Evolutionary conservation across 257 asterid species (phyloP).

Genomic region (Sherardia arvensis): DNA sequence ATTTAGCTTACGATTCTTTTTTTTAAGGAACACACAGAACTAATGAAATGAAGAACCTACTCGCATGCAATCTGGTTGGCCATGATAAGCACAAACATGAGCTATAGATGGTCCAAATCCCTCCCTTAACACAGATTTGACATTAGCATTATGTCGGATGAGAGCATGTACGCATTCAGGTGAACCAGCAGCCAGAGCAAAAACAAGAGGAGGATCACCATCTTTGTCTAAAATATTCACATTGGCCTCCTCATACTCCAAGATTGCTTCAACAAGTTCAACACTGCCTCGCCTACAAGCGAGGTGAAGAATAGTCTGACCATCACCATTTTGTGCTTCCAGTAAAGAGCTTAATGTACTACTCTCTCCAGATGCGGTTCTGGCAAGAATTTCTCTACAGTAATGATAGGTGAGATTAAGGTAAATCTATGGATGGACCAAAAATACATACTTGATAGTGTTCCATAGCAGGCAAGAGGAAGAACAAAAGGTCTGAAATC

Average conservation of each 20-base stretch:
- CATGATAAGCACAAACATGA: conserved; percentile 98
- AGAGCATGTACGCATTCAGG: conserved; percentile 93
- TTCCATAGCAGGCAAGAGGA: background rate
- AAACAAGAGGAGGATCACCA: conserved; percentile 97
- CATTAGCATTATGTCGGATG: conserved; percentile 72
- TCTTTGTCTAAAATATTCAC: conserved; percentile 92
- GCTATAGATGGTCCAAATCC: conserved; percentile 99
- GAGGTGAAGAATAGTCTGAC: conserved; percentile 96
- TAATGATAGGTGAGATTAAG: conserved; percentile 12
- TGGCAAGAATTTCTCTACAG: conserved; percentile 66
- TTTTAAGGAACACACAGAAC: conserved; percentile 4
- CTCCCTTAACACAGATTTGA: conserved; percentile 83
- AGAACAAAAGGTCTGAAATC: background rate
- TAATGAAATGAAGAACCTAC: conserved; percentile 37
- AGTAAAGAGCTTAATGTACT: conserved; percentile 38
- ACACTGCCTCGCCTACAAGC: conserved; percentile 95
- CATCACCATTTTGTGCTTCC: conserved; percentile 89
- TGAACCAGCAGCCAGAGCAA: conserved; percentile 98
- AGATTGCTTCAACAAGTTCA: conserved; percentile 80
- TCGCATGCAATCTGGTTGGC: conserved; percentile 99
- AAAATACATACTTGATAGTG: background rate
- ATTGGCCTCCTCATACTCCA: conserved; percentile 68
- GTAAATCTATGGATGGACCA: conserved; percentile 3
- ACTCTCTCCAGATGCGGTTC: conserved; percentile 39
- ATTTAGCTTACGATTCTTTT: background rate